Percentiles rank a stretch among this genome's conserved stretches.
phyloP scores from a whole-genome alignment of 106 monocot species.

The Acanthochlamys bracteata region DNA sequence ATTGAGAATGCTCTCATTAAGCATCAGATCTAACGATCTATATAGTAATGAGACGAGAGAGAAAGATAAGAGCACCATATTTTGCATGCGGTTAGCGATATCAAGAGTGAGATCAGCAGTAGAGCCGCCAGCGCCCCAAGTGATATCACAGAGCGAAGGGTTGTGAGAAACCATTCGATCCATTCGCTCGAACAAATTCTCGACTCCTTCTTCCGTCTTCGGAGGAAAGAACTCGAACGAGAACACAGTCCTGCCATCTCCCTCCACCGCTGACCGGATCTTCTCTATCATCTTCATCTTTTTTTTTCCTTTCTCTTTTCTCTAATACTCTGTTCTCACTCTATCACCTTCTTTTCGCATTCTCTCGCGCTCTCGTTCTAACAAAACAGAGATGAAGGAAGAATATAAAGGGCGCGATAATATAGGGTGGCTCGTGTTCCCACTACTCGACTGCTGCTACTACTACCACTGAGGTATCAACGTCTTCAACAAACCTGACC shows the following conservation, averaged over 20 bases:
- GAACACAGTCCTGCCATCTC: conserved; percentile 58
- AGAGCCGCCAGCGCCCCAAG: conserved; percentile 84
- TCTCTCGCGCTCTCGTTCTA: no score
- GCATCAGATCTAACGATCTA: neutral
- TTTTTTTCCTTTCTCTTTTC: neutral
- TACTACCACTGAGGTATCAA: no score
- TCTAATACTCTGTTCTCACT: neutral
- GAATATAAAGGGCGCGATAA: no score
- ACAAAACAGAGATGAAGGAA: no score
- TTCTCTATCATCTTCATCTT: conserved; percentile 83
- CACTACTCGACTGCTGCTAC: no score
- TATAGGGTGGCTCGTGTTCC: no score
- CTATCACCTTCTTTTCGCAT: no score
- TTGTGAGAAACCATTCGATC: conserved; percentile 80
- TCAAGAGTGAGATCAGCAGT: conserved; percentile 86
- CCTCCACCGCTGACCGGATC: conserved; percentile 40
- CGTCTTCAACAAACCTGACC: no score
- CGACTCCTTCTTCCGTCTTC: conserved; percentile 74
- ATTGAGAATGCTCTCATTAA: neutral
- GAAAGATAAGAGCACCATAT: conserved; percentile 44
- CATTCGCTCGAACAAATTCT: conserved; percentile 92
- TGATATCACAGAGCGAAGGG: conserved; percentile 90
- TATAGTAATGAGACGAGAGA: neutral
- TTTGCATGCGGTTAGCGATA: conserved; percentile 89
- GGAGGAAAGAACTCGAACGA: conserved; percentile 97